Percentiles rank a stretch among this genome's conserved stretches.
These are phyloP conservation scores for Rhodofomes roseus DNA, from an alignment of 1,284 basidiomycete genomes.

Conservation along the genomic window DNA sequence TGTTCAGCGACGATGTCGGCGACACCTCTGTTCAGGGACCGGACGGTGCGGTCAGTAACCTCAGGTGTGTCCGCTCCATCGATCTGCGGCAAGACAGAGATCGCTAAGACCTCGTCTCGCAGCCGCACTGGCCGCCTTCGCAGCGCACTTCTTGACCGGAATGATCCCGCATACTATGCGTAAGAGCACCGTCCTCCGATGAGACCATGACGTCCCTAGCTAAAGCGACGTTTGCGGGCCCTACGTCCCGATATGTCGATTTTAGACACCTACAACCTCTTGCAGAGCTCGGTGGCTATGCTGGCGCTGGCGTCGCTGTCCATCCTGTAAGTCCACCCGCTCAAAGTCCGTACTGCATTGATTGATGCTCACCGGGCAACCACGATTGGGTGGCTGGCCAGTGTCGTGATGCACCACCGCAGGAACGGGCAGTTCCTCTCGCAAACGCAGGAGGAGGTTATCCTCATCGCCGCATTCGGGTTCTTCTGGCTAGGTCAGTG, in stretches of 20 bases:
- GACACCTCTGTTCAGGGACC: constrained; percentile 11
- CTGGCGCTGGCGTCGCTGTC: constrained; percentile 59
- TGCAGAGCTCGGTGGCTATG: constrained; percentile 69
- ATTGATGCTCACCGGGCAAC: constrained; percentile 8
- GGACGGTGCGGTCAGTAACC: constrained; percentile 12
- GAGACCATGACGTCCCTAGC: background rate
- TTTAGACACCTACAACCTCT: constrained; percentile 62
- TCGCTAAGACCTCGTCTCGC: background rate
- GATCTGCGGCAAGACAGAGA: background rate
- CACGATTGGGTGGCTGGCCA: constrained; percentile 22
- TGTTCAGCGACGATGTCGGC: background rate
- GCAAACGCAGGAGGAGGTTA: constrained; percentile 65
- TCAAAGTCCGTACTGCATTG: background rate
- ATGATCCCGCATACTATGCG: constrained; percentile 19
- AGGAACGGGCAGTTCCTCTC: constrained; percentile 53
- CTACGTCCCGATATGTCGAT: background rate
- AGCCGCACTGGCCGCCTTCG: constrained; percentile 12
- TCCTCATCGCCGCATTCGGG: constrained; percentile 65
- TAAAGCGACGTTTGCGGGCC: background rate
- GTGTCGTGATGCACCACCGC: constrained; percentile 63
- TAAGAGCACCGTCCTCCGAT: constrained; percentile 9
- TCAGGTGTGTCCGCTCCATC: constrained; percentile 4
- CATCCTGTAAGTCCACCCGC: constrained; percentile 48
- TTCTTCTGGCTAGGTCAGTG: constrained; percentile 69
- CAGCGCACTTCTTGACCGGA: constrained; percentile 16